A percentile compares a stretch with the other conserved stretches of the same genome.
Conservation (phyloP, 192 early-diverging fungal genomes). For the Gaertneriomyces sp. region DNA sequence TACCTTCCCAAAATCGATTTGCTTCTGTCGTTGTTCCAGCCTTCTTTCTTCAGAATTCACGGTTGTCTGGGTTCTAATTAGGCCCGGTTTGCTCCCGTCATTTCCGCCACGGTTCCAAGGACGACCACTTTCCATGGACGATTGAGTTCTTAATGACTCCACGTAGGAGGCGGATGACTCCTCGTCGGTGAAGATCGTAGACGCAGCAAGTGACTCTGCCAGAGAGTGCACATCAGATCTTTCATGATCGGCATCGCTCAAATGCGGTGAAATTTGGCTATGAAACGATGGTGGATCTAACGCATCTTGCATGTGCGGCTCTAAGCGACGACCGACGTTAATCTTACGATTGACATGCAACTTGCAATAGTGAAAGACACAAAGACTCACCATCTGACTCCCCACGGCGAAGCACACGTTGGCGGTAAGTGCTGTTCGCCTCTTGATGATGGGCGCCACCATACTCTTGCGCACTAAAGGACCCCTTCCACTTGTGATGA, state of each 20-base stretch:
- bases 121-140: slow-evolving; percentile 25
- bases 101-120: background rate
- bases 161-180: slow-evolving; percentile 28
- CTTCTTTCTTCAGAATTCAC: slow-evolving; percentile 33
- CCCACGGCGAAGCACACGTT: background rate
- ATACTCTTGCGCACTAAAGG: slow-evolving; percentile 2
- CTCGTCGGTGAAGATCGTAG: slow-evolving; percentile 4
- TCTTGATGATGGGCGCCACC: background rate
- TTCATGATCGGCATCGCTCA: background rate
- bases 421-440: background rate
- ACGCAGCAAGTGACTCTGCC: slow-evolving; percentile 12
- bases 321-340: background rate
- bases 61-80: background rate
- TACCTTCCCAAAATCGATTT: slow-evolving; percentile 56
- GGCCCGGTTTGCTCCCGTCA: background rate
- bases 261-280: slow-evolving; percentile 5
- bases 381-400: background rate
- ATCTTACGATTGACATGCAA: background rate
- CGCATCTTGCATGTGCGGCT: background rate
- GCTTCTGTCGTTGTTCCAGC: slow-evolving; percentile 54
- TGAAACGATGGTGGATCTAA: background rate
- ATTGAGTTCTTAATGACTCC: slow-evolving; percentile 40
- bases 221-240: slow-evolving; percentile 5
- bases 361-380: background rate
- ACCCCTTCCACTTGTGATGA: background rate